phyloP scores from a whole-genome alignment of 257 asterid genomes.

The Anisodus acutangulus region DNA sequence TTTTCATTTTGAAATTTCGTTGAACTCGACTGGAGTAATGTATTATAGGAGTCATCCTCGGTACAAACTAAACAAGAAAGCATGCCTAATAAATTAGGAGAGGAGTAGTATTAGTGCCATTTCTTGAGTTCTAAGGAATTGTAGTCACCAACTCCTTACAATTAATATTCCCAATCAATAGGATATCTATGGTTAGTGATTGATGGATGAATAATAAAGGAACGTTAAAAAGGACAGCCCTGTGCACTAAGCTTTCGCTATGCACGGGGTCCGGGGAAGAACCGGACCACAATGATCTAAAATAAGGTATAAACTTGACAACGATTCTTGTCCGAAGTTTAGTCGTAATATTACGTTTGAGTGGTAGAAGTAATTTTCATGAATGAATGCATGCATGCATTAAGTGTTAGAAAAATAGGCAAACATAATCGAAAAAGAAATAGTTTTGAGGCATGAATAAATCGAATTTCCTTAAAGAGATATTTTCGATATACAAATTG shows the following conservation, averaged over 20 bases:
- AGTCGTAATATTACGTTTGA: background rate
- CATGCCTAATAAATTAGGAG: background rate
- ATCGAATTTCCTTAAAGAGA: too few species aligned
- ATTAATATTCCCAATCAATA: background rate
- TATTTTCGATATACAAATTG: too few species aligned
- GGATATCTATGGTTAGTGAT: background rate
- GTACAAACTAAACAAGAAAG: background rate
- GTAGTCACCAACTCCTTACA: background rate
- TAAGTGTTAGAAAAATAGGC: too few species aligned
- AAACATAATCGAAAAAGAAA: too few species aligned
- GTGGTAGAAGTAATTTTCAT: background rate
- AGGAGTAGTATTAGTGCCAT: background rate
- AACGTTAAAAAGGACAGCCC: background rate
- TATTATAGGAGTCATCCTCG: too few species aligned
- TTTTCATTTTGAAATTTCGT: too few species aligned
- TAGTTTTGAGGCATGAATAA: too few species aligned
- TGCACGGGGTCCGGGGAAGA: too few species aligned
- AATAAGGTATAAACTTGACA: background rate
- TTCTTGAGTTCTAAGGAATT: conserved; percentile 7
- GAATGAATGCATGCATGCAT: background rate
- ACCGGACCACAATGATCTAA: background rate
- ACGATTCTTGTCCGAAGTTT: background rate
- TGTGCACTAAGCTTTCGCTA: too few species aligned
- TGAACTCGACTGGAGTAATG: too few species aligned
- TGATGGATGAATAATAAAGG: background rate